These are phyloP conservation scores for Basipetospora chlamydospora DNA, from an alignment of 2,329 filamentous ascomycete species.

Conservation along the genomic window DNA sequence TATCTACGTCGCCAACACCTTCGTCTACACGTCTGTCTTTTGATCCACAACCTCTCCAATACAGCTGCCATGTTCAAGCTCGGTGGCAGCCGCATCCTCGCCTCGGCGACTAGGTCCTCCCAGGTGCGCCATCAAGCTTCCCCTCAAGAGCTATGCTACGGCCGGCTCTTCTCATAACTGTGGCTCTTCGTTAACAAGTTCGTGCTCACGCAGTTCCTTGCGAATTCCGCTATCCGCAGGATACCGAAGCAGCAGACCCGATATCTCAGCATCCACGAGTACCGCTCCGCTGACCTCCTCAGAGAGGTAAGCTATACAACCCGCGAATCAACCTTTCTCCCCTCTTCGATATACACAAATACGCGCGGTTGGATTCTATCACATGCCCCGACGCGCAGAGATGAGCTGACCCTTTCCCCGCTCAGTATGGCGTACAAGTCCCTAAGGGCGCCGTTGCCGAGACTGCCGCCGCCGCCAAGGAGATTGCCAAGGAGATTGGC, in stretches of 20 bases:
- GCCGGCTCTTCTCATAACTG: no score
- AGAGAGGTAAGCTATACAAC: constrained; percentile 46
- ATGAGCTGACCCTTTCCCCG: no score
- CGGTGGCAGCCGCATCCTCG: constrained; percentile 66
- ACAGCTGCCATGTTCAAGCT: constrained; percentile 64
- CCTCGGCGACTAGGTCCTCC: constrained; percentile 63
- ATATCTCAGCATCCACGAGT: constrained; percentile 94
- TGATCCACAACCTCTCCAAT: constrained; percentile 5
- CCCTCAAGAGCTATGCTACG: constrained; percentile 9
- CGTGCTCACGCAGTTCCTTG: constrained; percentile 10
- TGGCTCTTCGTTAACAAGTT: no score
- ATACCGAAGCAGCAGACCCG: constrained; percentile 67
- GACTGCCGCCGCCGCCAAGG: constrained; percentile 75
- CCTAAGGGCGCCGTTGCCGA: constrained; percentile 80
- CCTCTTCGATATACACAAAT: no score
- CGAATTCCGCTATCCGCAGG: constrained; percentile 31
- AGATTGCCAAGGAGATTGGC: constrained; percentile 79
- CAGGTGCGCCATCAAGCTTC: constrained; percentile 40
- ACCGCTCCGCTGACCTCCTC: constrained; percentile 85
- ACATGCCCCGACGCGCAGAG: no score
- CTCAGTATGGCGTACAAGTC: constrained; percentile 90
- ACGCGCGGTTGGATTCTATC: no score
- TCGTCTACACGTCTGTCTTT: constrained; percentile 6
- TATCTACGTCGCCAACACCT: constrained; percentile 5
- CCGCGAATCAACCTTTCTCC: no score